phyloP scores from a whole-genome alignment of 2,329 filamentous ascomycete genomes.

The Fusarium duplospermum region DNA sequence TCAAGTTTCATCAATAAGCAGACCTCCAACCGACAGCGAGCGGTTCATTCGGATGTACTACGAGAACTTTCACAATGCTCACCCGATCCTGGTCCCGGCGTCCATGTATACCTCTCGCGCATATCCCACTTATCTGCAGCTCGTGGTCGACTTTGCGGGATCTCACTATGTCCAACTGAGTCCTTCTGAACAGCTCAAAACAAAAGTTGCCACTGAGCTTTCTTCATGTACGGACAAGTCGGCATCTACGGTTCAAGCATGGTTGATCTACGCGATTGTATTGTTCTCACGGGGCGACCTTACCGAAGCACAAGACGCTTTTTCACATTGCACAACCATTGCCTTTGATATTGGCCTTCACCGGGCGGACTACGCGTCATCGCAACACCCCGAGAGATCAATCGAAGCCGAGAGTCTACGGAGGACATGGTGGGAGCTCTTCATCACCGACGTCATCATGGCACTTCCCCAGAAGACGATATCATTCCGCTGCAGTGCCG shows the following conservation, averaged over 20 bases:
- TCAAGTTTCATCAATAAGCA: neutral
- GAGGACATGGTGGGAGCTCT: slow-evolving; percentile 42
- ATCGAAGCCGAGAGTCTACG: slow-evolving; percentile 38
- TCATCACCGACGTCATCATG: slow-evolving; percentile 37
- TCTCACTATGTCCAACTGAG: slow-evolving; percentile 30
- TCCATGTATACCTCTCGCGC: slow-evolving; percentile 19
- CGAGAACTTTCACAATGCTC: slow-evolving; percentile 39
- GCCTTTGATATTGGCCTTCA: slow-evolving; percentile 37
- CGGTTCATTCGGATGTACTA: slow-evolving; percentile 34
- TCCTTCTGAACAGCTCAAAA: slow-evolving; percentile 11
- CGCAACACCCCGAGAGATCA: slow-evolving; percentile 12
- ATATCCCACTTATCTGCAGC: slow-evolving; percentile 24
- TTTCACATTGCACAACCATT: slow-evolving; percentile 21
- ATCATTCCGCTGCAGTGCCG: slow-evolving; percentile 25
- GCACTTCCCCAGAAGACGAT: slow-evolving; percentile 23
- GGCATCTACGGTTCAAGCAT: slow-evolving; percentile 24
- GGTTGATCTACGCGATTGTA: slow-evolving; percentile 19
- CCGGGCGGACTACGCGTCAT: slow-evolving; percentile 22
- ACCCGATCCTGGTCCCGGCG: slow-evolving; percentile 32
- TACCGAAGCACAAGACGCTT: slow-evolving; percentile 5
- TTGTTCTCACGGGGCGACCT: slow-evolving; percentile 23
- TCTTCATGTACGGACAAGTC: slow-evolving; percentile 12
- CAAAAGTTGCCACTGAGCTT: slow-evolving; percentile 18
- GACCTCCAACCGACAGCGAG: slow-evolving; percentile 23
- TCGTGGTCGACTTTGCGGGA: slow-evolving; percentile 35